Base-by-base conservation (phyloP, 148 eudicot species). In the Selenicereus undatus region DNA sequence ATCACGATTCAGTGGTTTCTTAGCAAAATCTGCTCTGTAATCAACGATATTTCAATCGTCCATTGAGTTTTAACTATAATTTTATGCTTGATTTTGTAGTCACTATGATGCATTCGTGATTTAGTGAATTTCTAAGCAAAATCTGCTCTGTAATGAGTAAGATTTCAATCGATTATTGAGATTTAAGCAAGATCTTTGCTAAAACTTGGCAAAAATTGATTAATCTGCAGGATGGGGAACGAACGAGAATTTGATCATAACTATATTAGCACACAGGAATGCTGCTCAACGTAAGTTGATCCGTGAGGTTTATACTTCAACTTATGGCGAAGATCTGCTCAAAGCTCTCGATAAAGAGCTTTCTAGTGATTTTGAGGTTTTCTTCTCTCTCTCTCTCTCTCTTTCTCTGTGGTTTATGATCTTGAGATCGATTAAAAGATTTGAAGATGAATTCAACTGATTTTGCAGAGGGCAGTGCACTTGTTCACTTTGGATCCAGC, bases 221-320 rank as follows among this genome's bases (percentile, higher is more conserved):
- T 22, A 24, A 62, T 62, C 27, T 86, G 86, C 80, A 95, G 99
- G 99, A 79, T 93, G 94, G 99, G 99, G 99, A 83, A 95, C 99
- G 26, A 90, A 95, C 48, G 99, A 95, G 91, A 90, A 64, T 11
- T 85, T 90, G 87, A 90, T 95, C 50, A 93, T 93, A 78, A 60
- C 87, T 60, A 93, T 95, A 54, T 77, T 95, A 81, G 92, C 92
- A 54, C 99, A 95, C 84, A 87, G 99, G 77, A 89, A 92, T 86
- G 94, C 91, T 27, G 73, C 86, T 24, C 99, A 95, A 52, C 87
- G 97, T 62, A 93, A 88, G 84, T 35, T 83, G 87, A 93, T 95
- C 80, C 90, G 90, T 10, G 90, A 90, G 68, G 81, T 88, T 14
- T 95, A 95, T 76, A 35, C 88, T 24, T 83, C 90, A 14, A 84